Evolutionary conservation across 352 stramenopile genomes (phyloP).

Genomic region (Phytophthora pistaciae): DNA sequence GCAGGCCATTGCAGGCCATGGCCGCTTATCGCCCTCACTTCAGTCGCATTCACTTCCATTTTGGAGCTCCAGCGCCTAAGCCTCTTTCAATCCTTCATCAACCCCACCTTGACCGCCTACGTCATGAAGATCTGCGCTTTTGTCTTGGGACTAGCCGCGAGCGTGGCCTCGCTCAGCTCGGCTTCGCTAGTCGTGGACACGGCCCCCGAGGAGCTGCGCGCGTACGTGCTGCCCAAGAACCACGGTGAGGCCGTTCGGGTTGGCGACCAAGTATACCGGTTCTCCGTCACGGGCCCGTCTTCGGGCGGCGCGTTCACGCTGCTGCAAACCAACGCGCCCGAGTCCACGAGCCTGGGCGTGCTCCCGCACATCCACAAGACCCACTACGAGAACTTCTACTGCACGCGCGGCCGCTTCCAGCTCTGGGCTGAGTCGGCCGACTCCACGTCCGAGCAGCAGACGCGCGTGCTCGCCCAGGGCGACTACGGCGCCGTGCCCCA

Average conservation of each 20-base stretch:
- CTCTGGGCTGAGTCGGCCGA: slow-evolving; percentile 53
- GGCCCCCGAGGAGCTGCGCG: slow-evolving; percentile 45
- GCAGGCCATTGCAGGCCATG: neutral
- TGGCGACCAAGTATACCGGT: slow-evolving; percentile 57
- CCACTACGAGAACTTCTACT: slow-evolving; percentile 74
- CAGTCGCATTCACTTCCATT: slow-evolving; percentile 21
- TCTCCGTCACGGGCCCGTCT: slow-evolving; percentile 61
- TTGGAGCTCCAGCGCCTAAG: slow-evolving; percentile 10
- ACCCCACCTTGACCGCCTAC: neutral
- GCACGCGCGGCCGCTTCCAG: slow-evolving; percentile 58
- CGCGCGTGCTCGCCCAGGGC: slow-evolving; percentile 56
- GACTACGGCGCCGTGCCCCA: slow-evolving; percentile 66
- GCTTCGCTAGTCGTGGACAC: slow-evolving; percentile 52
- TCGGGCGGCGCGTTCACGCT: slow-evolving; percentile 51
- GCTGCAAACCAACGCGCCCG: slow-evolving; percentile 56
- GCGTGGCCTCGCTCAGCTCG: slow-evolving; percentile 22
- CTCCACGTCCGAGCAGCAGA: slow-evolving; percentile 43
- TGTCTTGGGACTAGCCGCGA: slow-evolving; percentile 21
- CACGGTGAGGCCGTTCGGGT: slow-evolving; percentile 43
- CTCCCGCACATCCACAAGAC: slow-evolving; percentile 65
- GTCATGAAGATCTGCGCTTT: slow-evolving; percentile 39
- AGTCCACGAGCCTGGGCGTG: slow-evolving; percentile 55
- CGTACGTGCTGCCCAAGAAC: slow-evolving; percentile 65
- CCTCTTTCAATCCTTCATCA: neutral
- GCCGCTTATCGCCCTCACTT: neutral